phyloP scores from a whole-genome alignment of 352 stramenopile genomes.

The Pythium phragmiticola region DNA sequence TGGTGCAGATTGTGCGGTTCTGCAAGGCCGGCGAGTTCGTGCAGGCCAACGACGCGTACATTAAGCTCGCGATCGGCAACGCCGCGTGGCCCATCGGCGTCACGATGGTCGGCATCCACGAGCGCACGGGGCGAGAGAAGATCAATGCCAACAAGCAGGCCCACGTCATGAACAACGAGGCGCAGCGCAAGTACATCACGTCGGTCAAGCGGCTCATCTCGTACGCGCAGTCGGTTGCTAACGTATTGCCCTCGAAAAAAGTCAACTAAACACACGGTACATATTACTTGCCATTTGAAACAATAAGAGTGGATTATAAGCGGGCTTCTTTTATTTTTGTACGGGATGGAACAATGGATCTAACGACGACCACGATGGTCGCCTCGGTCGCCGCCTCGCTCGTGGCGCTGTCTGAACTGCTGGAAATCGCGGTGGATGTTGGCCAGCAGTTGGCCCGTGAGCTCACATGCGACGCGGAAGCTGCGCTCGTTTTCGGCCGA shows the following conservation, averaged over 20 bases:
- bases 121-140: slow-evolving; percentile 92
- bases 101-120: slow-evolving; percentile 99
- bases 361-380: slow-evolving; percentile 16
- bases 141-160: slow-evolving; percentile 98
- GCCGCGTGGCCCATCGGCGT: slow-evolving; percentile 98
- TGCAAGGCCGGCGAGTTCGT: slow-evolving; percentile 93
- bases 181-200: slow-evolving; percentile 98
- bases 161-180: slow-evolving; percentile 99
- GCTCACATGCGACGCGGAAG: slow-evolving; percentile 73
- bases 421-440: slow-evolving; percentile 80
- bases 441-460: slow-evolving; percentile 62
- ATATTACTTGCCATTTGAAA: background rate
- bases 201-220: slow-evolving; percentile 98
- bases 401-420: slow-evolving; percentile 50
- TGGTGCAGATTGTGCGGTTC: slow-evolving; percentile 94
- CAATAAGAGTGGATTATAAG: too few species aligned
- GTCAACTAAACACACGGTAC: slow-evolving; percentile 44
- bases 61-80: slow-evolving; percentile 97
- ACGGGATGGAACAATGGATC: background rate
- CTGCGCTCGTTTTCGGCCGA: slow-evolving; percentile 85
- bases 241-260: slow-evolving; percentile 84
- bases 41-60: slow-evolving; percentile 97
- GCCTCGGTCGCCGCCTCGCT: slow-evolving; percentile 29
- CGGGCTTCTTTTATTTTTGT: too few species aligned
- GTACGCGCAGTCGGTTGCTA: slow-evolving; percentile 92